Evolutionary conservation across 306 rosid genomes (phyloP).

Genomic region (Prinsepia uniflora): DNA sequence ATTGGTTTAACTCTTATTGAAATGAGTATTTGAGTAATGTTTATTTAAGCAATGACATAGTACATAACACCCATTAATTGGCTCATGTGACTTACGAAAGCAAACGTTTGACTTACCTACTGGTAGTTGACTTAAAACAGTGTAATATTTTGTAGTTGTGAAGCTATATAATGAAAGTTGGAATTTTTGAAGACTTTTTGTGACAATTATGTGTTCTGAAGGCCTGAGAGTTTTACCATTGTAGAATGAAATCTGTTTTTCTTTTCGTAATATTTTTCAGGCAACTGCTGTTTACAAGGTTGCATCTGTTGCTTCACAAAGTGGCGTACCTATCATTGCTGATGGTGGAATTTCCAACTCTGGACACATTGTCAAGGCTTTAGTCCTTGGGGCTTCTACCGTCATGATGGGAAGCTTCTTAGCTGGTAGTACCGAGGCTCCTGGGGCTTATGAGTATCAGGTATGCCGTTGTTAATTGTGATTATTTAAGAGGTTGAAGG

Average conservation of each 20-base stretch:
- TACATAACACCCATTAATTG: neutral
- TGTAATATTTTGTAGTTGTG: neutral
- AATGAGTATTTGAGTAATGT: neutral
- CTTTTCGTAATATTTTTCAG: conserved; percentile 32
- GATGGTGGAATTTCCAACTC: conserved; percentile 95
- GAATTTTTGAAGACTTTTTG: neutral
- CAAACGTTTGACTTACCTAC: neutral
- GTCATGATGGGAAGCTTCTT: conserved; percentile 97
- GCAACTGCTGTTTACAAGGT: conserved; percentile 92
- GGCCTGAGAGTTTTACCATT: neutral
- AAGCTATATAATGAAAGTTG: neutral
- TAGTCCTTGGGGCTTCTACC: conserved; percentile 81
- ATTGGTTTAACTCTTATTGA: neutral
- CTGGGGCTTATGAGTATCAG: conserved; percentile 74
- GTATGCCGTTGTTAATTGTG: conserved; percentile 26
- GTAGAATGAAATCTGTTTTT: neutral
- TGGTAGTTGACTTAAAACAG: neutral
- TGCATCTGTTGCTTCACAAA: conserved; percentile 62
- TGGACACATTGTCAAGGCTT: conserved; percentile 87
- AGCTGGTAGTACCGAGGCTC: conserved; percentile 89
- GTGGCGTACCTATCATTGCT: conserved; percentile 81
- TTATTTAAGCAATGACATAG: neutral
- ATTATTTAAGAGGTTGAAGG: neutral
- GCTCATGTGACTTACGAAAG: neutral
- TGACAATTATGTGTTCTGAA: neutral